Conservation (phyloP, 345 rosid genomes). For the Rubroshorea leprosula region DNA sequence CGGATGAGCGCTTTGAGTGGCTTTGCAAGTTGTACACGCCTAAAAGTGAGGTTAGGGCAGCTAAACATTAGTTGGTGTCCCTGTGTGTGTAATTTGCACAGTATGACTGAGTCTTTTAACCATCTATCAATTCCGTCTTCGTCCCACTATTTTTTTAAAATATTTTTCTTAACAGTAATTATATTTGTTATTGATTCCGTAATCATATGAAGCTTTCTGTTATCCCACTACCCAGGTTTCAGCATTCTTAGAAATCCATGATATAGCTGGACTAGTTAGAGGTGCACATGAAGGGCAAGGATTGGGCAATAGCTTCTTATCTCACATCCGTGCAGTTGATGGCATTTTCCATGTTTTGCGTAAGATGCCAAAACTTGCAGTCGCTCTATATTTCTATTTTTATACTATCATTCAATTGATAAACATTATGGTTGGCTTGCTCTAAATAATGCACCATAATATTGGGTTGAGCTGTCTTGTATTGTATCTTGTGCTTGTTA, state of each 20-base stretch:
- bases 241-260: conserved; percentile 94
- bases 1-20: conserved; percentile 95
- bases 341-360: conserved; percentile 97
- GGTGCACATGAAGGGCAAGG: conserved; percentile 99
- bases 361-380: conserved; percentile 25
- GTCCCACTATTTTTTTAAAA: no score
- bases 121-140: no score
- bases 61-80: no score
- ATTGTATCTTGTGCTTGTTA: no score
- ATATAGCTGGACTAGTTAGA: conserved; percentile 91
- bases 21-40: conserved; percentile 81
- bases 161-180: background rate
- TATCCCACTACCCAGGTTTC: conserved; percentile 47
- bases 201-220: background rate
- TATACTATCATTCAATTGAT: background rate
- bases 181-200: background rate
- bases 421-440: background rate
- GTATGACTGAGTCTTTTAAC: no score
- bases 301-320: conserved; percentile 89
- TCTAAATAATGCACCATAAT: background rate
- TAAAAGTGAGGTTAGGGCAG: conserved; percentile 58
- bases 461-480: no score
- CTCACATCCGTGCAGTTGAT: conserved; percentile 98
- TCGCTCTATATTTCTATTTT: background rate
- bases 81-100: no score